These are phyloP conservation scores for Avena insularis DNA, from an alignment of 176 grass and related monocot species.

Conservation along the genomic window DNA sequence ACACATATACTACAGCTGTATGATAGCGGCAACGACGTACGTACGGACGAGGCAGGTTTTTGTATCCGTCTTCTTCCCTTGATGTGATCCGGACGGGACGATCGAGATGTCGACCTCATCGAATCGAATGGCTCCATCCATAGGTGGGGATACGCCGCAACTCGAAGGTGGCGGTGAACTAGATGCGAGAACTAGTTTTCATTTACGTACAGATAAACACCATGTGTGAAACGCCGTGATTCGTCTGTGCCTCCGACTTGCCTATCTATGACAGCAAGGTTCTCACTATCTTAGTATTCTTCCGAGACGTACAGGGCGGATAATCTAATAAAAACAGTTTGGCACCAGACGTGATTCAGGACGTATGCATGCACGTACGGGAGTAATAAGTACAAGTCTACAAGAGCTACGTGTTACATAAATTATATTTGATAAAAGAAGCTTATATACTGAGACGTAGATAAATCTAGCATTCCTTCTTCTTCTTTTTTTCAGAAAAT, in stretches of 20 bases:
- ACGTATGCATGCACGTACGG: background rate
- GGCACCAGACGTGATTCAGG: background rate
- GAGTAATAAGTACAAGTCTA: background rate
- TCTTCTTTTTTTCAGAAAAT: no score
- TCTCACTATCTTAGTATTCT: background rate
- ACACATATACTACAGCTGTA: background rate
- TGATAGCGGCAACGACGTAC: background rate
- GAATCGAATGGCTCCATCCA: background rate
- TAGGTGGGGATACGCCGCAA: background rate
- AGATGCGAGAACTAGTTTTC: conserved; percentile 34
- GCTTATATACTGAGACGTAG: background rate
- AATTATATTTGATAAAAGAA: background rate
- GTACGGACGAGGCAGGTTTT: background rate
- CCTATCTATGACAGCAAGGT: background rate
- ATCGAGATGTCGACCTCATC: conserved; percentile 9
- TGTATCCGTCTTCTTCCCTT: conserved; percentile 23
- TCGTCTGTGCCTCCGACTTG: background rate
- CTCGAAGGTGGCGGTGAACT: conserved; percentile 29
- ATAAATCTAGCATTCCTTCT: background rate
- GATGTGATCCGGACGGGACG: no score
- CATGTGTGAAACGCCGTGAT: background rate
- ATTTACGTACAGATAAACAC: background rate
- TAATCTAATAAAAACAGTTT: background rate
- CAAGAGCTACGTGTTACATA: background rate
- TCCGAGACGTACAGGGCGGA: background rate